A percentile compares a stretch with the other conserved stretches of the same genome.
phyloP scores from a whole-genome alignment of 352 stramenopile species.

The Phytophthora crassamura region DNA sequence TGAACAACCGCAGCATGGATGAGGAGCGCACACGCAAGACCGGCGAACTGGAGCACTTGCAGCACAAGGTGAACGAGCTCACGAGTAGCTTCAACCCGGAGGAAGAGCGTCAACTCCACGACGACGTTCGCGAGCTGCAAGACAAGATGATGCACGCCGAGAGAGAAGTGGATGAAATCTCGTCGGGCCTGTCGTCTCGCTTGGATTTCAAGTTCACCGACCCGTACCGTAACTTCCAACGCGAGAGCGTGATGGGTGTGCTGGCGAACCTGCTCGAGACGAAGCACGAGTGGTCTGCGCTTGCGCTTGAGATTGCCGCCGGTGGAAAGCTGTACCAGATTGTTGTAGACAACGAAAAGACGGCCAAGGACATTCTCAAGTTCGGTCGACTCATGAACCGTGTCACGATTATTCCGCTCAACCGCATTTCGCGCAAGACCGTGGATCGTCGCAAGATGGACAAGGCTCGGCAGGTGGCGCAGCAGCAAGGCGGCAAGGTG shows the following conservation, averaged over 20 bases:
- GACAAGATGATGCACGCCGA: constrained; percentile 71
- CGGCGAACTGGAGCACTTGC: constrained; percentile 71
- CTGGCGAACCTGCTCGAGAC: constrained; percentile 97
- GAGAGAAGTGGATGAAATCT: constrained; percentile 93
- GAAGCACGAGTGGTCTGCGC: constrained; percentile 93
- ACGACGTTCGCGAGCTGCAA: constrained; percentile 67
- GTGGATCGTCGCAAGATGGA: constrained; percentile 80
- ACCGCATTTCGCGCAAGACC: constrained; percentile 93
- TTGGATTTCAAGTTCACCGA: constrained; percentile 98
- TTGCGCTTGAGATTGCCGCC: constrained; percentile 97
- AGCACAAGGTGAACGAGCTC: constrained; percentile 57
- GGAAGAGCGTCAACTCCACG: constrained; percentile 71
- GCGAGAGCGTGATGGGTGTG: constrained; percentile 96
- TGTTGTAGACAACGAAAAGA: constrained; percentile 99
- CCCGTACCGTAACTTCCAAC: constrained; percentile 95
- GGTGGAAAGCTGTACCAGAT: constrained; percentile 99
- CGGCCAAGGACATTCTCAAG: constrained; percentile 97
- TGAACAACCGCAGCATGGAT: constrained; percentile 79
- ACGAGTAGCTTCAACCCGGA: constrained; percentile 78
- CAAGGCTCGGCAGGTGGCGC: constrained; percentile 86
- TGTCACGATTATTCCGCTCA: constrained; percentile 99
- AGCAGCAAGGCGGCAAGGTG: constrained; percentile 90
- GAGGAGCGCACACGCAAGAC: constrained; percentile 72
- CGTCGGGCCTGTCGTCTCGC: constrained; percentile 93
- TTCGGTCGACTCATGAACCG: constrained; percentile 96